These are phyloP conservation scores for Blastocystis sp. DNA, from an alignment of 352 stramenopile genomes.

Conservation along the genomic window DNA sequence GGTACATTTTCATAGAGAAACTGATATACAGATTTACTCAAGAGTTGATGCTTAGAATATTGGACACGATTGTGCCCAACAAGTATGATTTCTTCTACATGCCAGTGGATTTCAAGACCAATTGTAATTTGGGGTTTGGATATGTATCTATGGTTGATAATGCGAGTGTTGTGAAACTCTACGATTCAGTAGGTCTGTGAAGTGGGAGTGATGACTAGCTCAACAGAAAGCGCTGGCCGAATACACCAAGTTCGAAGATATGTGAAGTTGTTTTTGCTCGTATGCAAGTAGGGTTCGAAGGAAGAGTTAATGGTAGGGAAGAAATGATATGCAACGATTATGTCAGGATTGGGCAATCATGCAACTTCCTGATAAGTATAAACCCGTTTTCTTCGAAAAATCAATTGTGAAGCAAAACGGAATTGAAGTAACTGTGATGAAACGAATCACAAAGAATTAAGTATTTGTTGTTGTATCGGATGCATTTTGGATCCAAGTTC, in stretches of 20 bases:
- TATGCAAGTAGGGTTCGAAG: conserved; percentile 70
- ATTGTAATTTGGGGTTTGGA: conserved; percentile 99
- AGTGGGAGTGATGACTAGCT: conserved; percentile 32
- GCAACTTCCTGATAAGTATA: conserved; percentile 52
- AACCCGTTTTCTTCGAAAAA: conserved; percentile 57
- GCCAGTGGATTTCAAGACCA: conserved; percentile 99
- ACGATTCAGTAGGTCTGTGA: conserved; percentile 41
- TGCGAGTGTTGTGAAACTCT: conserved; percentile 63
- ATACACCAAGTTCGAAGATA: conserved; percentile 98
- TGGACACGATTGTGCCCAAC: conserved; percentile 82
- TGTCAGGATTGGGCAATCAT: conserved; percentile 60
- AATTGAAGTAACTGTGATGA: conserved; percentile 37
- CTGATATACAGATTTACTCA: conserved; percentile 73
- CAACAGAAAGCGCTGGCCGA: conserved; percentile 79
- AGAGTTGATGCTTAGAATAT: conserved; percentile 94
- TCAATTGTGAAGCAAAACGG: background rate
- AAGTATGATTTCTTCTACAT: conserved; percentile 98
- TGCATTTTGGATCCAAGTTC: background rate
- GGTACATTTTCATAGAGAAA: conserved; percentile 73
- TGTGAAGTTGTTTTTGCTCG: conserved; percentile 94
- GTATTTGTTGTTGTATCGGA: background rate
- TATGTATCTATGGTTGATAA: conserved; percentile 98
- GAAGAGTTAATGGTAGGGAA: conserved; percentile 65
- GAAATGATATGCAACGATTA: conserved; percentile 34
- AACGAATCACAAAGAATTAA: conserved; percentile 12